A percentile compares a stretch with the other conserved stretches of the same genome.
Evolutionary conservation across 305 asterid species (phyloP).

Genomic region (Fraxinus floribunda): DNA sequence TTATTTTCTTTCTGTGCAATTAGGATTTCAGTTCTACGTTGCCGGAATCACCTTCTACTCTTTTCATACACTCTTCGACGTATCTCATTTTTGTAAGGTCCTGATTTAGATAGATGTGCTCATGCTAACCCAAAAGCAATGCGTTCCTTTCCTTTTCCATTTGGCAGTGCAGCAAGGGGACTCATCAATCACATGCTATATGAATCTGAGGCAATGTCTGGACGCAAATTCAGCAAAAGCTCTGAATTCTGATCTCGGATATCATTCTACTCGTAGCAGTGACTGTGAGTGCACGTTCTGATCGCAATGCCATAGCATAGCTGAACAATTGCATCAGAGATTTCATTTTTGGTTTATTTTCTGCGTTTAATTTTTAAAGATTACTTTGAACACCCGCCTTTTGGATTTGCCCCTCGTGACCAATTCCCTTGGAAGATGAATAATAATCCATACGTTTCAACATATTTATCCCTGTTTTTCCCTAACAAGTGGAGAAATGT

Average conservation of each 20-base stretch:
- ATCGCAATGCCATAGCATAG: background rate
- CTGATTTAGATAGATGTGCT: background rate
- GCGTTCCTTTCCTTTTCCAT: slow-evolving; percentile 14
- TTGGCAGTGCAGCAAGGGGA: slow-evolving; percentile 81
- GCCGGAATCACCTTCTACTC: background rate
- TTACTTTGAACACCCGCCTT: background rate
- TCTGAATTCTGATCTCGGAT: slow-evolving; percentile 21
- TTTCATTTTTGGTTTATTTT: background rate
- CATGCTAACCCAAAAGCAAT: background rate
- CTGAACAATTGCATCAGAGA: background rate
- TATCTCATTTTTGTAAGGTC: background rate
- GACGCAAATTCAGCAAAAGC: slow-evolving; percentile 61
- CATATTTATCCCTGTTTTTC: background rate
- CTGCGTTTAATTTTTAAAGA: background rate
- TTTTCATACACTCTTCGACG: background rate
- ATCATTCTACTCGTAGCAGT: background rate
- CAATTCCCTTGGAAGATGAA: background rate
- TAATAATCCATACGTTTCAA: background rate
- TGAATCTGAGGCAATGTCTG: slow-evolving; percentile 71
- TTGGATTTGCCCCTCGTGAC: background rate
- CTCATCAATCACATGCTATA: slow-evolving; percentile 79
- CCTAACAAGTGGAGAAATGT: background rate
- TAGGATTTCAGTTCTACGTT: background rate
- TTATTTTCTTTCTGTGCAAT: background rate
- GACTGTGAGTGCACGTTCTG: background rate